Conservation (phyloP, 192 early-diverging fungal species). For the Coemansia sp. region DNA sequence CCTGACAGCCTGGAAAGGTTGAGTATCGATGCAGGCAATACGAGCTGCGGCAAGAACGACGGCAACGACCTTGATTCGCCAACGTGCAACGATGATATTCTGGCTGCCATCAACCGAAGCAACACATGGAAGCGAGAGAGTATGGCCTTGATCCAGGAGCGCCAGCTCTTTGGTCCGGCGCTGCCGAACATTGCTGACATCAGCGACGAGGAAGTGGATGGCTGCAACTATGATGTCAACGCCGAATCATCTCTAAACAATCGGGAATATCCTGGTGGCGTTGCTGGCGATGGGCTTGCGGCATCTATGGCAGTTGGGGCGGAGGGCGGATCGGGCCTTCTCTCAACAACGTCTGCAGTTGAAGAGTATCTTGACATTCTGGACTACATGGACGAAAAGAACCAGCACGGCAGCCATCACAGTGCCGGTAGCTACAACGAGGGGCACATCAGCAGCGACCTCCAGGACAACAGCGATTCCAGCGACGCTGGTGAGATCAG, state of each 20-base stretch:
- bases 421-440: conserved; percentile 22
- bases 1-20: background rate
- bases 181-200: conserved; percentile 35
- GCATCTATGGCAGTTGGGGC: background rate
- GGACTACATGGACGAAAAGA: conserved; percentile 38
- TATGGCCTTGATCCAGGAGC: conserved; percentile 39
- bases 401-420: background rate
- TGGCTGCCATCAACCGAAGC: conserved; percentile 35
- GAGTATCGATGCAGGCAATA: background rate
- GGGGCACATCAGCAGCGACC: conserved; percentile 54
- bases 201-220: conserved; percentile 15
- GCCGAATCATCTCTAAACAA: background rate
- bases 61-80: conserved; percentile 1
- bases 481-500: conserved; percentile 18
- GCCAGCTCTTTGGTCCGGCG: conserved; percentile 33
- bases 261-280: background rate
- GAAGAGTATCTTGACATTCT: conserved; percentile 51
- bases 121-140: conserved; percentile 49
- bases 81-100: conserved; percentile 24
- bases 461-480: conserved; percentile 33
- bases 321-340: background rate
- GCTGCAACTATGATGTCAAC: background rate
- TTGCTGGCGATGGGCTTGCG: background rate
- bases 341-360: conserved; percentile 15
- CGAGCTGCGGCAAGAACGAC: conserved; percentile 12